Evolutionary conservation across 108 stramenopile genomes (phyloP).

Genomic region (Cyclotella baltica): DNA sequence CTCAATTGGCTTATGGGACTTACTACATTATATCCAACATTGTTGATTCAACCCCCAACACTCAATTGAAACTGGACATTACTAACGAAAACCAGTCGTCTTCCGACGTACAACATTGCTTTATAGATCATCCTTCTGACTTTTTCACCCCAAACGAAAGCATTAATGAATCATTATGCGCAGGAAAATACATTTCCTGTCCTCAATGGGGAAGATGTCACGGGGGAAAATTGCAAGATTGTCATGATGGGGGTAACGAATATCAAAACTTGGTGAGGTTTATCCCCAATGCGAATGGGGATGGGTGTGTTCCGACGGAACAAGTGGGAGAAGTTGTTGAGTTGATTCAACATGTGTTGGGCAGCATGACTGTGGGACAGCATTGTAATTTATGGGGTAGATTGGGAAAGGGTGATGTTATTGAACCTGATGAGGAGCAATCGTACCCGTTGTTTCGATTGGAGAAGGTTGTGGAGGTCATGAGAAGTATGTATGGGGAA

Average conservation of each 20-base stretch:
- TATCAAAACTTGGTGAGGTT: constrained; percentile 17
- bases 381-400: constrained; percentile 21
- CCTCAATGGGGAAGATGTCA: constrained; percentile 55
- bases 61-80: not conserved
- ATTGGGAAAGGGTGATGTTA: constrained; percentile 17
- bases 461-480: constrained; percentile 28
- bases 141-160: constrained; percentile 18
- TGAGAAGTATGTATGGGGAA: constrained; percentile 9
- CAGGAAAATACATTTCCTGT: constrained; percentile 29
- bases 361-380: constrained; percentile 30
- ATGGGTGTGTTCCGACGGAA: constrained; percentile 25
- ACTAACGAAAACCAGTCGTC: not conserved
- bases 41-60: not conserved
- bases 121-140: constrained; percentile 31
- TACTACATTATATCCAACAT: not conserved
- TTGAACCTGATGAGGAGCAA: constrained; percentile 4
- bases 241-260: constrained; percentile 26
- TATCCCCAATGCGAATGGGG: constrained; percentile 23
- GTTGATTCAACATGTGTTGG: constrained; percentile 18
- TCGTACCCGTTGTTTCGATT: constrained; percentile 39
- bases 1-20: not conserved
- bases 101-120: constrained; percentile 10
- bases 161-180: constrained; percentile 23
- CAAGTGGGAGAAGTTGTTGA: constrained; percentile 24
- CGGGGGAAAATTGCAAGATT: constrained; percentile 38